Evolutionary conservation across 768 basidiomycete genomes (phyloP).

Genomic region (Agrocybe chaxingu): DNA sequence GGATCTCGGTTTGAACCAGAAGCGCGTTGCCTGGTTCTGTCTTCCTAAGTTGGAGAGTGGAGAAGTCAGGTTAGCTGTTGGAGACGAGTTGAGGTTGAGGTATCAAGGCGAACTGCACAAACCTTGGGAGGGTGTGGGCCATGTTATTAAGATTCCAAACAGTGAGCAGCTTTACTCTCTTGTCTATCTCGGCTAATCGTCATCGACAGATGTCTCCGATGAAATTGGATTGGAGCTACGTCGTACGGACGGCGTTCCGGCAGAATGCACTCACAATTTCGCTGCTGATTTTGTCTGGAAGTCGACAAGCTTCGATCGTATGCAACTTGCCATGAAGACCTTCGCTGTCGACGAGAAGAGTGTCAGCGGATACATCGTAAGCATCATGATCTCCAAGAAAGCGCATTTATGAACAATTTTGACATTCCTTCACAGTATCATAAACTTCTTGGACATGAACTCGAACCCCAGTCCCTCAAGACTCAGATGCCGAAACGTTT

Average conservation of each 20-base stretch:
- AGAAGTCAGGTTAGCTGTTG: conserved; percentile 94
- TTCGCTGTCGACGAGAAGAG: conserved; percentile 99
- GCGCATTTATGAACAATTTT: conserved; percentile 1
- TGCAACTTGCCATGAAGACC: conserved; percentile 99
- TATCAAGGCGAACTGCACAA: conserved; percentile 89
- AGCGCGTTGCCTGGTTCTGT: conserved; percentile 97
- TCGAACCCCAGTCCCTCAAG: conserved; percentile 87
- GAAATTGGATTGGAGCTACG: conserved; percentile 95
- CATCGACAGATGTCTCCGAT: conserved; percentile 81
- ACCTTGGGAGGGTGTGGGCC: conserved; percentile 95
- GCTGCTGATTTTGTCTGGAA: conserved; percentile 99
- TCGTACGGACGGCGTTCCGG: conserved; percentile 87
- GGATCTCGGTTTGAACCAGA: conserved; percentile 98
- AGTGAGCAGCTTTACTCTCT: conserved; percentile 52
- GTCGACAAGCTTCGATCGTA: conserved; percentile 97
- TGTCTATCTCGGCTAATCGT: conserved; percentile 1
- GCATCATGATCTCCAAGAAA: conserved; percentile 21
- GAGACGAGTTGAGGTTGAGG: conserved; percentile 89
- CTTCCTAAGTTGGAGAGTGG: conserved; percentile 97
- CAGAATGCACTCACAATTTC: conserved; percentile 92
- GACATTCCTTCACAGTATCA: conserved; percentile 66
- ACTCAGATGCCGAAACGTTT: conserved; percentile 97
- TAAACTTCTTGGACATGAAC: conserved; percentile 95
- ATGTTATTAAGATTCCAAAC: conserved; percentile 99
- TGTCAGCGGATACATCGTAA: conserved; percentile 95